Evolutionary conservation across 805 yeast species (phyloP).

Genomic region (Ogataea ganodermae): DNA sequence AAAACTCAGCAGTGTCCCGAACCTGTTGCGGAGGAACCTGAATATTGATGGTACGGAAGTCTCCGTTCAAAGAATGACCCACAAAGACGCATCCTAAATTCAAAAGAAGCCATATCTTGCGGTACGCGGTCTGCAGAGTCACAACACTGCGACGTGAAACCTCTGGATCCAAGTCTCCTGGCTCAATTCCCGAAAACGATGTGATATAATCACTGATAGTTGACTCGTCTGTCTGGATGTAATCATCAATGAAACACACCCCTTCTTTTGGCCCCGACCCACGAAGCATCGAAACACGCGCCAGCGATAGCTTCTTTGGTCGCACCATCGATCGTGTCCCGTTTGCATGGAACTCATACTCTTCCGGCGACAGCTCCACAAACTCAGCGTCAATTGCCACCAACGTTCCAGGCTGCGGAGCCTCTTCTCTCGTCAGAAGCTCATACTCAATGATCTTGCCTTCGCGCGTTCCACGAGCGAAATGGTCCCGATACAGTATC

Average conservation of each 20-base stretch:
- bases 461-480: conserved; percentile 66
- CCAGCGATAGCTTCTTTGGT: conserved; percentile 77
- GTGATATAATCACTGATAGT: conserved; percentile 85
- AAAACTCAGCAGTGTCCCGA: conserved; percentile 83
- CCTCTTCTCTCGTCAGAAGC: conserved; percentile 65
- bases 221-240: conserved; percentile 66
- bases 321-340: conserved; percentile 70
- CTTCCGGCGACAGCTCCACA: conserved; percentile 77
- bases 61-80: conserved; percentile 91
- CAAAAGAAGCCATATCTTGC: conserved; percentile 85
- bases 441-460: conserved; percentile 62
- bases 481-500: conserved; percentile 72
- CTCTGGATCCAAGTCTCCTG: conserved; percentile 80
- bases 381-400: conserved; percentile 98
- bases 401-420: conserved; percentile 72
- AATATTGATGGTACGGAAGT: conserved; percentile 89
- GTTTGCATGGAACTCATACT: conserved; percentile 70
- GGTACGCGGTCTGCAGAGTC: conserved; percentile 76
- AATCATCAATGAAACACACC: conserved; percentile 88
- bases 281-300: conserved; percentile 84
- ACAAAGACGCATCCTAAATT: conserved; percentile 90
- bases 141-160: conserved; percentile 70
- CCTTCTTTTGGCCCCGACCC: conserved; percentile 70
- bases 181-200: conserved; percentile 88
- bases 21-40: conserved; percentile 85